A percentile compares a stretch with the other conserved stretches of the same genome.
Conservation (phyloP, 1,139 yeast genomes). For the Saccharomyces uvarum region DNA sequence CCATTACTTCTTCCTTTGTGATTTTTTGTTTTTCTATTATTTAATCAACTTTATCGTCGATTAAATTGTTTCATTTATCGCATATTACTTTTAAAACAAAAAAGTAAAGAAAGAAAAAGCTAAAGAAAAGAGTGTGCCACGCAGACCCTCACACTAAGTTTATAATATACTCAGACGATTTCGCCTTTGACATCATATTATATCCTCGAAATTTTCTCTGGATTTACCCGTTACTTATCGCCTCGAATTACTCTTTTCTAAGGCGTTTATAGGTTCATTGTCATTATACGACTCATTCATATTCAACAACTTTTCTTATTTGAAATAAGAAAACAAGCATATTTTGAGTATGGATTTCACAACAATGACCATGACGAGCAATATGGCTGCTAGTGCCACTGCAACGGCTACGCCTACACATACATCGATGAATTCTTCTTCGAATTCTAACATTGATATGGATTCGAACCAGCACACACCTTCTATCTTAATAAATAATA, state of each 20-base stretch:
- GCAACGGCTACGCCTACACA: neutral
- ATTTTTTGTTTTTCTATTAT: neutral
- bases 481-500: slow-evolving; percentile 4
- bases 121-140: neutral
- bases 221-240: neutral
- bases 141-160: neutral
- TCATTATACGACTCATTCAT: slow-evolving; percentile 3
- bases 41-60: neutral
- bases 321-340: neutral
- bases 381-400: neutral
- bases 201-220: neutral
- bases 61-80: neutral
- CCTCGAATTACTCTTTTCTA: neutral
- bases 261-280: neutral
- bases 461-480: slow-evolving; percentile 4
- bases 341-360: slow-evolving; percentile 4
- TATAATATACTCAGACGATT: neutral
- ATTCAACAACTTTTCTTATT: neutral
- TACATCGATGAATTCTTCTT: neutral
- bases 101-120: neutral
- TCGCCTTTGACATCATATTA: neutral
- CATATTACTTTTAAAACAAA: neutral
- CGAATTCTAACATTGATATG: neutral
- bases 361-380: slow-evolving; percentile 5
- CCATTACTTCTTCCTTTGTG: neutral